Conservation (phyloP, 176 grass and related monocot genomes). For the Carex kokanica region DNA sequence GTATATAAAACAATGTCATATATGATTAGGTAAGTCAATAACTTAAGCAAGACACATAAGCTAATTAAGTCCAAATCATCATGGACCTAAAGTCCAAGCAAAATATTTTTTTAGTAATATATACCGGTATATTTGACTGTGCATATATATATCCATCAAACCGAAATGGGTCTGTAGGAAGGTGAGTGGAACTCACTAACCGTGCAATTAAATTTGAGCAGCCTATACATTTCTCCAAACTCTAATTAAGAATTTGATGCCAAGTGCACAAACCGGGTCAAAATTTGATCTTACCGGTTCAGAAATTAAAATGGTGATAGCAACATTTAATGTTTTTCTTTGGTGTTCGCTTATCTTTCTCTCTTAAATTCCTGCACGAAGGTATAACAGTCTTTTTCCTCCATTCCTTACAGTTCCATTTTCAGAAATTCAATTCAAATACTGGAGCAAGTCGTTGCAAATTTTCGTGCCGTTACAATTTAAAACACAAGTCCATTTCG, state of each 20-base stretch:
- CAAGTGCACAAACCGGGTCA: background rate
- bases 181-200: background rate
- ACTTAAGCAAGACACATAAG: background rate
- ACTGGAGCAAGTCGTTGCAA: background rate
- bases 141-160: background rate
- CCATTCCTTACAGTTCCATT: background rate
- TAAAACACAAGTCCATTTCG: background rate
- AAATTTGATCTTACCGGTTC: background rate
- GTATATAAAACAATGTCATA: background rate
- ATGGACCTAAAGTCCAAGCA: background rate
- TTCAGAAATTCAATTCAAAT: background rate
- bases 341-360: background rate
- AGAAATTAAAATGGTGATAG: background rate
- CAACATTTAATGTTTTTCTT: background rate
- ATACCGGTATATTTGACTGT: slow-evolving; percentile 6
- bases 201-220: background rate
- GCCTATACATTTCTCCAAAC: background rate
- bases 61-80: background rate
- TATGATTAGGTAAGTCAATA: slow-evolving; percentile 11
- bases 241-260: background rate
- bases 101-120: background rate
- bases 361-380: background rate
- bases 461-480: background rate
- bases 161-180: background rate
- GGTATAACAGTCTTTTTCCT: background rate